Percentiles rank a stretch among this genome's conserved stretches.
Conservation (phyloP, 352 stramenopile species). For the Globisporangium rhizosaccharum region DNA sequence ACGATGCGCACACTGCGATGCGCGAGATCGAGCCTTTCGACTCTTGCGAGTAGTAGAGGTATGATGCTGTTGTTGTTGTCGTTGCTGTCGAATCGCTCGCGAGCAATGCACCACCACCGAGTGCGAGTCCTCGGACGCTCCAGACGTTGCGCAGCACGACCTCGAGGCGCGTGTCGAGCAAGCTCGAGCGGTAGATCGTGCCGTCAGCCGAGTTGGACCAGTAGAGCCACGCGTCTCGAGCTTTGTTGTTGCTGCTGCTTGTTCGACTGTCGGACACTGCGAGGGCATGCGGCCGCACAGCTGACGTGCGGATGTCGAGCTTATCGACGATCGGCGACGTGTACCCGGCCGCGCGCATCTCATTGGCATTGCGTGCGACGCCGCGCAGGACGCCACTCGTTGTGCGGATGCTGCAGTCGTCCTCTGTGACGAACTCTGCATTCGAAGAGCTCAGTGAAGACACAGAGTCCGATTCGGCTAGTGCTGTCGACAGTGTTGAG, state of each 20-base stretch:
- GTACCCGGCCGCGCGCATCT: slow-evolving; percentile 45
- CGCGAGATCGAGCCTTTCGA: slow-evolving; percentile 45
- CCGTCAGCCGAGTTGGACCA: slow-evolving; percentile 71
- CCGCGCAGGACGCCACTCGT: slow-evolving; percentile 42
- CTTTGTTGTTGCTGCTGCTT: background rate
- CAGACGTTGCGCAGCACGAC: slow-evolving; percentile 37
- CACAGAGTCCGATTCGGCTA: no score
- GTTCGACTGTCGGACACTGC: slow-evolving; percentile 24
- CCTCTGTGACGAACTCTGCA: slow-evolving; percentile 15
- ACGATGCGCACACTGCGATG: slow-evolving; percentile 8
- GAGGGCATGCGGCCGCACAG: slow-evolving; percentile 44
- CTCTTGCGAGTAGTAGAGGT: slow-evolving; percentile 56
- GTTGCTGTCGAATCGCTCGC: background rate
- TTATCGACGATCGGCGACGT: slow-evolving; percentile 43
- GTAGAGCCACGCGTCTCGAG: slow-evolving; percentile 35
- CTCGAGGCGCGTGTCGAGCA: slow-evolving; percentile 35
- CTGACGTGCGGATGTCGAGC: slow-evolving; percentile 28
- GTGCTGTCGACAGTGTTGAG: background rate
- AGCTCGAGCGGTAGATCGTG: slow-evolving; percentile 51
- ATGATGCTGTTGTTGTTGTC: slow-evolving; percentile 2
- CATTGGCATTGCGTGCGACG: slow-evolving; percentile 30
- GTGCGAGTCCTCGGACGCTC: slow-evolving; percentile 44
- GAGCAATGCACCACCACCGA: slow-evolving; percentile 5
- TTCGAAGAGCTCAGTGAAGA: no score
- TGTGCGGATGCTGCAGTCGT: slow-evolving; percentile 52